Conservation (phyloP, 1,284 basidiomycete genomes). For the Boletus hoseneyae region DNA sequence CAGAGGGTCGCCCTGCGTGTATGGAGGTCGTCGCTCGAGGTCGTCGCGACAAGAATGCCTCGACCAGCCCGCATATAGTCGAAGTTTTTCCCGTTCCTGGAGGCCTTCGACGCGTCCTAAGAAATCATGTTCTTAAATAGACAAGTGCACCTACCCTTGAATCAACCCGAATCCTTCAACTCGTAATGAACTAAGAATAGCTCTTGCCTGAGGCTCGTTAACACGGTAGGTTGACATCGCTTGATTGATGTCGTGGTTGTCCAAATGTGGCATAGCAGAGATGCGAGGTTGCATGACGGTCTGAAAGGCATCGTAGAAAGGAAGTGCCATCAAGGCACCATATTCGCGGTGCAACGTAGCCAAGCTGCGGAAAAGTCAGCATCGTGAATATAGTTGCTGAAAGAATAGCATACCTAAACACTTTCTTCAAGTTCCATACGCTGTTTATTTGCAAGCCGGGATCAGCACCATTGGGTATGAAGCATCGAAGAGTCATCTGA, state of each 20-base stretch:
- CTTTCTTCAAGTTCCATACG: constrained; percentile 75
- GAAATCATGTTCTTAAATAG: constrained; percentile 1
- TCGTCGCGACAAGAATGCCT: constrained; percentile 72
- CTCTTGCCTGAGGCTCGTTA: constrained; percentile 93
- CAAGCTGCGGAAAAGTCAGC: constrained; percentile 50
- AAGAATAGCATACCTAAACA: constrained; percentile 63
- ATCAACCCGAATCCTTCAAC: constrained; percentile 87
- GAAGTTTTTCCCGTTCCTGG: constrained; percentile 99
- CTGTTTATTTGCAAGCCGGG: constrained; percentile 61
- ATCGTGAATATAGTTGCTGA: neutral
- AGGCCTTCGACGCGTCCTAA: constrained; percentile 46
- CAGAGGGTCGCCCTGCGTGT: constrained; percentile 40
- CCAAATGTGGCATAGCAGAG: constrained; percentile 45
- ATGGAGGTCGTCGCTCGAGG: constrained; percentile 48
- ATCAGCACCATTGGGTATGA: constrained; percentile 40
- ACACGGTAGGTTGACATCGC: constrained; percentile 74
- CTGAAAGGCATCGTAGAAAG: constrained; percentile 76
- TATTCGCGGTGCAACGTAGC: constrained; percentile 93
- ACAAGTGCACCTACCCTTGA: constrained; percentile 72
- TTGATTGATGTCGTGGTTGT: constrained; percentile 53
- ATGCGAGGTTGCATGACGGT: constrained; percentile 71
- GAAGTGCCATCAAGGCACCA: constrained; percentile 79
- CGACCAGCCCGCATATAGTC: constrained; percentile 94
- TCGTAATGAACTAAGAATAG: constrained; percentile 76
- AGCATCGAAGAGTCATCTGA: constrained; percentile 51